These are phyloP conservation scores for Tolypocladium pustulatum DNA, from an alignment of 2,329 filamentous ascomycete genomes.

Conservation along the genomic window DNA sequence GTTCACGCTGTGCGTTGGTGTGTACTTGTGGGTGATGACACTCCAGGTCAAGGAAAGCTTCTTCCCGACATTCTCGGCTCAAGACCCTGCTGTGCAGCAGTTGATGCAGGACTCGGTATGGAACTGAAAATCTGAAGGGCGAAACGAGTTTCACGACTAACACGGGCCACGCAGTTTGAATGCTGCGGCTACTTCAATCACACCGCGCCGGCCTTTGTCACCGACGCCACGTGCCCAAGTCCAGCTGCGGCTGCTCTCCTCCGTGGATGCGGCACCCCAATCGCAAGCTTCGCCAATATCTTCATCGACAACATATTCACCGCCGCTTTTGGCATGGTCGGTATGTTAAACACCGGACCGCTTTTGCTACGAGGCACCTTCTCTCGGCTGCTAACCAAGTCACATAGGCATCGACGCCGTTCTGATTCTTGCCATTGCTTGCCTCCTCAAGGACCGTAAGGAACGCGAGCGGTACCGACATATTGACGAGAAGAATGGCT, in stretches of 20 bases:
- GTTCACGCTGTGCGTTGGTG: conserved; percentile 55
- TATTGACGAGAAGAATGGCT: conserved; percentile 69
- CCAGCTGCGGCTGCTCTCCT: conserved; percentile 60
- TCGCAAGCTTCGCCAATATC: conserved; percentile 58
- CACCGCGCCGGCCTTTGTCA: conserved; percentile 61
- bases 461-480: conserved; percentile 69
- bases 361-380: background rate
- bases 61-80: conserved; percentile 46
- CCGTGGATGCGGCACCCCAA: conserved; percentile 57
- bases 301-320: conserved; percentile 73
- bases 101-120: conserved; percentile 61
- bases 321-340: conserved; percentile 68
- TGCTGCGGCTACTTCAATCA: conserved; percentile 75
- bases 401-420: conserved; percentile 49
- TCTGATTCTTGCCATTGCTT: conserved; percentile 60
- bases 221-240: conserved; percentile 56
- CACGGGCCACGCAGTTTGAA: conserved; percentile 43
- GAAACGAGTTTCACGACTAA: background rate
- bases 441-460: conserved; percentile 70
- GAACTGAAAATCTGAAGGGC: background rate
- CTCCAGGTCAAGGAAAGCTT: conserved; percentile 57
- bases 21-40: conserved; percentile 64
- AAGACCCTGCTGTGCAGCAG: conserved; percentile 48
- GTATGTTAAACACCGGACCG: conserved; percentile 20
- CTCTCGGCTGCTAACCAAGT: background rate